Evolutionary conservation across 106 monocot genomes (phyloP), one percentile per base, ranked within the genome.

Genomic region (Xerophyta viscosa): DNA sequence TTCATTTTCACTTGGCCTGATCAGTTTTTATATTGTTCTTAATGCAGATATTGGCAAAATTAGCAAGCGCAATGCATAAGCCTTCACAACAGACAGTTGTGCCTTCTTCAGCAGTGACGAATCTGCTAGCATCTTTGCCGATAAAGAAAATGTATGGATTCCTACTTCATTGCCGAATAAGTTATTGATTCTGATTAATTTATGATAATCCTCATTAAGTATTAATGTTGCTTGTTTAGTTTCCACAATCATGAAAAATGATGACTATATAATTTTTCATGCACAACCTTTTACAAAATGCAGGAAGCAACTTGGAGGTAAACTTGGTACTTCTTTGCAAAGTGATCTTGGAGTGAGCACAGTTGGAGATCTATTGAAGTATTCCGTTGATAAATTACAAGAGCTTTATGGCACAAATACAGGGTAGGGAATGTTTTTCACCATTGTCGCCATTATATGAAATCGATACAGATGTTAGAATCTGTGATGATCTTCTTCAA

Each of bases 41-140:
- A n/a, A n/a, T n/a, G n/a, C 69, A 98, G 98, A 90, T 98, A 82
- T 68, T 98, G 31, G 89, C 98, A 42, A 98, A 98, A 79, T 79
- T 86, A 71, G 86, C 82, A 39, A 98, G 98, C 72, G 70, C 71
- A 29, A 90, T 98, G 85, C 64, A 98, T 66, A 98, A 98, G 54
- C 98, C 90, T 71, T 89, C 90, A 54, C 98, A 98, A 46, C 98
- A 98, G 69, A 98, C 98, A 43, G 62, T 90, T 53, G 98, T 98
- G 8, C 98, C 79, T 20, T 69, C 77, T 27, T 90, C 89, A 46
- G 72, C 85, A 54, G 82, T 98, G 27, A 63, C 64, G 52, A 74
- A 83, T 31, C 74, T 98, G 42, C 67, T 98, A 46, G 79, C 82
- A 70, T 82, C 79, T 8, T 83, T 98, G 48, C 98, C 89, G 0